A percentile compares a stretch with the other conserved stretches of the same genome.
These are phyloP conservation scores for Nothopassalora personata DNA, from an alignment of 2,329 filamentous ascomycete genomes.

Conservation along the genomic window DNA sequence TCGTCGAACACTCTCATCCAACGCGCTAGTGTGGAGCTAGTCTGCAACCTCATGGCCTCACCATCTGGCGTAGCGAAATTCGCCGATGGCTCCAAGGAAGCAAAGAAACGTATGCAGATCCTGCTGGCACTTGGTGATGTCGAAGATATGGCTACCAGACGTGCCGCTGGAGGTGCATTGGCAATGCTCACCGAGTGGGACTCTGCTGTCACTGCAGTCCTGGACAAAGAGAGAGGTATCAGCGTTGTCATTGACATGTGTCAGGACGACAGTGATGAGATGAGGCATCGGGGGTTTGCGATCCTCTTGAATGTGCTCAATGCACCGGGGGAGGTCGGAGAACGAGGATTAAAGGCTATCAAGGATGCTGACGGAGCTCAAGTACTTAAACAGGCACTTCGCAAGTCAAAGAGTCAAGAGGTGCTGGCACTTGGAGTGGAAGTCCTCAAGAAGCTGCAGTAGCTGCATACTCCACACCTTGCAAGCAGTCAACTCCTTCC, in stretches of 20 bases:
- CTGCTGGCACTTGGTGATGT: conserved; percentile 83
- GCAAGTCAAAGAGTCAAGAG: conserved; percentile 61
- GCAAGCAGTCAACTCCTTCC: neutral
- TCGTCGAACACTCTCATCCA: conserved; percentile 69
- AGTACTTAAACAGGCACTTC: conserved; percentile 63
- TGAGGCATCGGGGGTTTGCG: conserved; percentile 68
- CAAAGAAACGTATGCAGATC: conserved; percentile 71
- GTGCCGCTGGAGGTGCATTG: conserved; percentile 80
- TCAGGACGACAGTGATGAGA: conserved; percentile 60
- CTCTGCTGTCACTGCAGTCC: conserved; percentile 63
- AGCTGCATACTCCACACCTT: neutral
- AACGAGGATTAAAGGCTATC: conserved; percentile 55
- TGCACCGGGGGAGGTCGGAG: conserved; percentile 61
- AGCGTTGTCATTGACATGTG: conserved; percentile 77
- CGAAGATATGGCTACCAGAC: conserved; percentile 71
- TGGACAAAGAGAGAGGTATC: conserved; percentile 66
- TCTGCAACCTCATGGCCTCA: conserved; percentile 80
- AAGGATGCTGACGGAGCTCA: conserved; percentile 60
- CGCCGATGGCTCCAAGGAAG: conserved; percentile 60
- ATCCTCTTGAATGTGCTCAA: conserved; percentile 59
- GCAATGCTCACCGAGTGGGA: conserved; percentile 79
- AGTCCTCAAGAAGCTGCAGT: conserved; percentile 9
- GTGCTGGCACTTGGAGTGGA: conserved; percentile 46
- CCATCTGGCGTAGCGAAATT: conserved; percentile 64
- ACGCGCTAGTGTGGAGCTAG: conserved; percentile 77